Evolutionary conservation across 768 basidiomycete genomes (phyloP).

Genomic region (Grammothele lineata): DNA sequence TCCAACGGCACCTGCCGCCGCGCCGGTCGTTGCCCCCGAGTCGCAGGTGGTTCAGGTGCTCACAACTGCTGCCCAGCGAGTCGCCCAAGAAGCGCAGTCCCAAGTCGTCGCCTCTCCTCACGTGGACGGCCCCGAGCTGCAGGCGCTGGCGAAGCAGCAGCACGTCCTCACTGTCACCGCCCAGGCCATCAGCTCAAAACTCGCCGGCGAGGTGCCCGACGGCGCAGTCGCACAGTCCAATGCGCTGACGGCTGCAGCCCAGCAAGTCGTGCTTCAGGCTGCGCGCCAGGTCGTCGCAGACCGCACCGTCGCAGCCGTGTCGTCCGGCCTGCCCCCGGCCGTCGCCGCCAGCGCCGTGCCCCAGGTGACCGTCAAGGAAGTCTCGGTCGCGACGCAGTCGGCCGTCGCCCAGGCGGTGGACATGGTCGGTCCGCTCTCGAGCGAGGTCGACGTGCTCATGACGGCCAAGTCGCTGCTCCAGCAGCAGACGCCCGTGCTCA

Average conservation of each 20-base stretch:
- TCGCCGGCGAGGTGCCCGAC: constrained; percentile 47
- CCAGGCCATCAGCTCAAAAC: constrained; percentile 69
- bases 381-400: constrained; percentile 61
- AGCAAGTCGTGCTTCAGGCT: constrained; percentile 78
- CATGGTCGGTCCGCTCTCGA: constrained; percentile 65
- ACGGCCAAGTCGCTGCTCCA: constrained; percentile 55
- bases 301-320: constrained; percentile 41
- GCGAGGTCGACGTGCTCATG: constrained; percentile 78
- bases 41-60: constrained; percentile 76
- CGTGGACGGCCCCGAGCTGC: constrained; percentile 44
- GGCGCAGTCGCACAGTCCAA: constrained; percentile 42
- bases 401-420: constrained; percentile 84
- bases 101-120: constrained; percentile 56
- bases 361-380: constrained; percentile 52
- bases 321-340: constrained; percentile 34
- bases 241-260: constrained; percentile 69
- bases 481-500: constrained; percentile 33
- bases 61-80: constrained; percentile 71
- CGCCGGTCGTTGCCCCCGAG: constrained; percentile 44
- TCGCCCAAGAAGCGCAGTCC: constrained; percentile 69
- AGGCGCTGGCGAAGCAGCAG: constrained; percentile 76
- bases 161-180: constrained; percentile 71
- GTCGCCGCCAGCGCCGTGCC: constrained; percentile 21
- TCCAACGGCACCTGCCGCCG: constrained; percentile 19
- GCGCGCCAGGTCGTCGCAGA: constrained; percentile 56